These are phyloP conservation scores for Debaryomyces subglobosus DNA, from an alignment of 1,139 yeast genomes.

Conservation along the genomic window DNA sequence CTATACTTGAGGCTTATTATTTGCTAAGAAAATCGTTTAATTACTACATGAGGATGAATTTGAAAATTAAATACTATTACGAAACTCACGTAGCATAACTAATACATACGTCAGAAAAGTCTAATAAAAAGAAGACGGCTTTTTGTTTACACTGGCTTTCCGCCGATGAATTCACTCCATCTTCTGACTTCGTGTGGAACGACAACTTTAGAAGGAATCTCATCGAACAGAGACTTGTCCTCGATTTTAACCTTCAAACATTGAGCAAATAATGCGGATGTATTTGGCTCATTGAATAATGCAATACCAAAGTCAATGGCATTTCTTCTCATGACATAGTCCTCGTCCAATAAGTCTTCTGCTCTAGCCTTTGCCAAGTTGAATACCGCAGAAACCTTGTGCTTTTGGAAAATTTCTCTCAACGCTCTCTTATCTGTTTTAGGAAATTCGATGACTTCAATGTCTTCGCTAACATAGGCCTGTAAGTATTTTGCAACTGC, in stretches of 20 bases:
- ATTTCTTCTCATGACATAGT: constrained; percentile 97
- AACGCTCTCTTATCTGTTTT: constrained; percentile 89
- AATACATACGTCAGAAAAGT: not conserved
- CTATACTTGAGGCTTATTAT: not conserved
- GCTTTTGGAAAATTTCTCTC: constrained; percentile 87
- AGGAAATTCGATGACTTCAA: constrained; percentile 83
- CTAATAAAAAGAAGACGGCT: not conserved
- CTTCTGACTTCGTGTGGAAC: constrained; percentile 86
- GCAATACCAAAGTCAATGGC: constrained; percentile 98
- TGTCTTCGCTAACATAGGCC: constrained; percentile 47
- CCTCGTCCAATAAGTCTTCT: constrained; percentile 79
- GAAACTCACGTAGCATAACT: not conserved
- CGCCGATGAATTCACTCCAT: constrained; percentile 97
- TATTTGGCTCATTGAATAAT: constrained; percentile 93
- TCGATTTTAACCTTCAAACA: constrained; percentile 78
- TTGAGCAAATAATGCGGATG: constrained; percentile 83
- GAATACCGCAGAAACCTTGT: constrained; percentile 84
- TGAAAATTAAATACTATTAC: not conserved
- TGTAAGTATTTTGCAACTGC: constrained; percentile 71
- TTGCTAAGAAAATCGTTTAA: not conserved
- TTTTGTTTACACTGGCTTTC: constrained; percentile 67
- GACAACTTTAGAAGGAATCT: constrained; percentile 47
- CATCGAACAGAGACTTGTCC: constrained; percentile 48
- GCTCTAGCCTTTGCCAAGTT: constrained; percentile 92
- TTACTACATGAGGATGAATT: not conserved